A percentile compares a stretch with the other conserved stretches of the same genome.
phyloP scores from a whole-genome alignment of 352 stramenopile genomes.

The Phytophthora sp. region DNA sequence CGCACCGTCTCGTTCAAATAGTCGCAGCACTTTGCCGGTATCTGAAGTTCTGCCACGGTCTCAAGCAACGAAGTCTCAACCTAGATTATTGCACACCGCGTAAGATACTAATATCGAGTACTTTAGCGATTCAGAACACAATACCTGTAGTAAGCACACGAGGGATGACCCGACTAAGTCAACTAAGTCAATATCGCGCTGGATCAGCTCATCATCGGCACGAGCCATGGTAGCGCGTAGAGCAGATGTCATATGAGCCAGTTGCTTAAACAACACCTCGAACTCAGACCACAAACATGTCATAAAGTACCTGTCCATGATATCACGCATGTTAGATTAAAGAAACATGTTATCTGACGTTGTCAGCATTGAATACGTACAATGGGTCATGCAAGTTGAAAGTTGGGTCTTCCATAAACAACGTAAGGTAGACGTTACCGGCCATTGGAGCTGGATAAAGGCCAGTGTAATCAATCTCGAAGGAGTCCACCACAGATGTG shows the following conservation, averaged over 20 bases:
- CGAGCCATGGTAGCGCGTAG: constrained; percentile 67
- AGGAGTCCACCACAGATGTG: constrained; percentile 53
- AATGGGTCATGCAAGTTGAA: constrained; percentile 92
- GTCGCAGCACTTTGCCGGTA: constrained; percentile 66
- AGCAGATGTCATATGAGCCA: constrained; percentile 69
- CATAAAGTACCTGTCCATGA: constrained; percentile 65
- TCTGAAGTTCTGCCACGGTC: constrained; percentile 56
- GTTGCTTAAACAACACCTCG: constrained; percentile 69
- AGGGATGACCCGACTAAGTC: constrained; percentile 83
- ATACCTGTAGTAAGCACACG: constrained; percentile 76
- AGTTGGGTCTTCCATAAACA: constrained; percentile 94
- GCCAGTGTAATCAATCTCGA: constrained; percentile 76
- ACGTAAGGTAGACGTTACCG: constrained; percentile 91
- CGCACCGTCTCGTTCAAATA: constrained; percentile 76
- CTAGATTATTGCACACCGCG: constrained; percentile 1
- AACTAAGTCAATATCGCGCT: constrained; percentile 71
- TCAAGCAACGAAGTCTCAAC: constrained; percentile 72
- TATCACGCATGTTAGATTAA: neutral
- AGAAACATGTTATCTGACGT: neutral
- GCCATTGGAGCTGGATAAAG: constrained; percentile 76
- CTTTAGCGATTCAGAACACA: neutral
- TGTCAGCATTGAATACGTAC: constrained; percentile 38
- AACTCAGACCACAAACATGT: constrained; percentile 84
- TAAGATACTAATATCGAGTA: neutral
- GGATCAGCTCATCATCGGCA: constrained; percentile 66